These are phyloP conservation scores for Pseudogymnoascus sp. DNA, from an alignment of 2,329 filamentous ascomycete genomes.

Conservation along the genomic window DNA sequence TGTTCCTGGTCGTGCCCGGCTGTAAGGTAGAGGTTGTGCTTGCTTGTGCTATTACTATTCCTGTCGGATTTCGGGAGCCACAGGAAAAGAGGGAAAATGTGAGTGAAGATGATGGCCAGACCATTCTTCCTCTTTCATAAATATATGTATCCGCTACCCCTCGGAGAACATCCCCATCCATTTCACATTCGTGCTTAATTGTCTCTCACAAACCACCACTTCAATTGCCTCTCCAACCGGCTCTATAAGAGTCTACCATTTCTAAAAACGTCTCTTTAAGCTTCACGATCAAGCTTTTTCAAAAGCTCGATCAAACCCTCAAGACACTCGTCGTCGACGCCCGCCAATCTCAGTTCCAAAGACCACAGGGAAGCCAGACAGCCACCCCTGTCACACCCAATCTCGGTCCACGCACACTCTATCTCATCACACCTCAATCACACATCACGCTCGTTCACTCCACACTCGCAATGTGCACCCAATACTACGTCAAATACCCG, in stretches of 20 bases:
- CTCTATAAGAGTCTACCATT: not conserved
- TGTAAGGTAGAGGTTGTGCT: not conserved
- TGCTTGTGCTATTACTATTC: not conserved
- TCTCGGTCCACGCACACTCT: not conserved
- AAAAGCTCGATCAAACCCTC: not conserved
- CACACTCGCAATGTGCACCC: conserved; percentile 16
- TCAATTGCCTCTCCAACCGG: not conserved
- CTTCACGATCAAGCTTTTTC: not conserved
- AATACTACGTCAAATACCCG: conserved; percentile 26
- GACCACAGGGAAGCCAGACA: not conserved
- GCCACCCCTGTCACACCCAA: not conserved
- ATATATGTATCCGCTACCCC: not conserved
- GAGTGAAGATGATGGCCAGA: not conserved
- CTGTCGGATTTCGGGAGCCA: not conserved
- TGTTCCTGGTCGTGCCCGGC: not conserved
- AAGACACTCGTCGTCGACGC: not conserved
- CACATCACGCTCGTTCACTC: not conserved
- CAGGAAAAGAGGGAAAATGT: not conserved
- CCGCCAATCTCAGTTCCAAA: not conserved
- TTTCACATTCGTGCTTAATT: not conserved
- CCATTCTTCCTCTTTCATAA: not conserved
- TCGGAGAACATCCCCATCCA: not conserved
- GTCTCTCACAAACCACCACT: not conserved
- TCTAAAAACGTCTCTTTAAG: not conserved
- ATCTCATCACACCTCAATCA: not conserved